These are phyloP conservation scores for Erysimum pusillum DNA, from an alignment of 441 rosid species.

Conservation along the genomic window DNA sequence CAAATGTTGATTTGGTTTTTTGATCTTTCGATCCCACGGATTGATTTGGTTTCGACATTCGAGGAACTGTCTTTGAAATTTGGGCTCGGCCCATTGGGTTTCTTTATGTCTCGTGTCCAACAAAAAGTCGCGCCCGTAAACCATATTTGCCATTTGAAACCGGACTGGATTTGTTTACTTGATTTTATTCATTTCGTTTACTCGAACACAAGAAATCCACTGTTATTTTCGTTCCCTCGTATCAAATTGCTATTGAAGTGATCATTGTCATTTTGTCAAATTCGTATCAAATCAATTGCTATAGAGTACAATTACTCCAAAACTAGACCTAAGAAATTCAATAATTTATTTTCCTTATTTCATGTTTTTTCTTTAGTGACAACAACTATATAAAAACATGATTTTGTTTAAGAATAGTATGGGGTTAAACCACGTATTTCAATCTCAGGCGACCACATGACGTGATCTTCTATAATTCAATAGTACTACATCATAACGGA, in stretches of 20 bases:
- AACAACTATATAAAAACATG: not conserved
- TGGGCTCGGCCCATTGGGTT: conserved; percentile 22
- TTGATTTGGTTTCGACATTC: not conserved
- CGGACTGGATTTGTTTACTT: not conserved
- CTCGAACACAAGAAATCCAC: not conserved
- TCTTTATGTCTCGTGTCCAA: not conserved
- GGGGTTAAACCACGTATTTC: not conserved
- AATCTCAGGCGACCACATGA: conserved; percentile 5
- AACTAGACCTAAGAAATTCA: not conserved
- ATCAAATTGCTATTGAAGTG: too few relatives aligned
- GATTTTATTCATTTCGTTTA: not conserved
- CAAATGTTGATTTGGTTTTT: not conserved
- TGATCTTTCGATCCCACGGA: not conserved
- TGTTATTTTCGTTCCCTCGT: too few relatives aligned
- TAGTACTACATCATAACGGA: not conserved
- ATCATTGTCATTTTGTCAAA: not conserved
- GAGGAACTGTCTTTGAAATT: not conserved
- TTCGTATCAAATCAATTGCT: not conserved
- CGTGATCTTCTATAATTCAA: not conserved
- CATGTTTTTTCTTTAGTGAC: not conserved
- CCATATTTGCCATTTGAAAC: not conserved
- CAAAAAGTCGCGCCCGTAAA: not conserved
- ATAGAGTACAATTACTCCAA: not conserved
- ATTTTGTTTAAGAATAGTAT: not conserved
- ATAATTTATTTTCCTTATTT: not conserved